Evolutionary conservation across 2,329 filamentous ascomycete species (phyloP), one percentile per base, ranked within the genome.

Genomic region (Furcasterigmium sp.): DNA sequence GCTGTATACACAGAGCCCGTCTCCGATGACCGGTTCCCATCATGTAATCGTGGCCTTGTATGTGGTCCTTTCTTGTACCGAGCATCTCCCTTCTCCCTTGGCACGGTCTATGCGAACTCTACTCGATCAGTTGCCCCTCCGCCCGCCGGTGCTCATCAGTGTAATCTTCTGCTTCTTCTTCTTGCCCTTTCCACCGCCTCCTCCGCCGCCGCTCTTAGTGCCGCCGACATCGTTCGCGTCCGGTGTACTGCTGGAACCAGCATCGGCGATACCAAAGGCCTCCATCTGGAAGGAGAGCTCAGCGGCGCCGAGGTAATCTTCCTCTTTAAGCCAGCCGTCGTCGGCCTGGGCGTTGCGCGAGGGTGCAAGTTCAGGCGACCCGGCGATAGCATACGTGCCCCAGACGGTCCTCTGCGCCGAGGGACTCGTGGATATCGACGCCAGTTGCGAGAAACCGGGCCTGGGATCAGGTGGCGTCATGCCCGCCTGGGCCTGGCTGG

Each of bases 261-360:
- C 53, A 23, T 41, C 41, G 8, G 42, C 47, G 39, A 73, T 48
- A 17, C 72, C 60, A 42, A 79, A 58, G 3, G 76, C 76, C 54
- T 81, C 73, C 55, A 82, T 69, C 59, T 82, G 78, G 55, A 75
- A 60, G 13, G 76, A 70, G 5, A 83, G 56, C 43, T 89, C 84
- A 2, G 78, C 75, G 4, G 68, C 67, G 1, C 64, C 70, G 14
- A 95, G 60, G 44, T 95, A 80, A 45, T 85, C 82, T 55, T 95
- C 87, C 2, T 84, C 88, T 53, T 87, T 83, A 14, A 91, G 69
- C 91, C 91, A 96, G 1, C 91, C 91, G 59, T 96, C 91, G 48
- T 90, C 80, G 42, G 47, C 46, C 60, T 54, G 10, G 1, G 64
- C 48, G 32, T 18, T 15, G 32, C 32, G 32, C 5, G 18, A 11